These are phyloP conservation scores for Penicillium lividum DNA, from an alignment of 495 filamentous ascomycete species.

Conservation along the genomic window DNA sequence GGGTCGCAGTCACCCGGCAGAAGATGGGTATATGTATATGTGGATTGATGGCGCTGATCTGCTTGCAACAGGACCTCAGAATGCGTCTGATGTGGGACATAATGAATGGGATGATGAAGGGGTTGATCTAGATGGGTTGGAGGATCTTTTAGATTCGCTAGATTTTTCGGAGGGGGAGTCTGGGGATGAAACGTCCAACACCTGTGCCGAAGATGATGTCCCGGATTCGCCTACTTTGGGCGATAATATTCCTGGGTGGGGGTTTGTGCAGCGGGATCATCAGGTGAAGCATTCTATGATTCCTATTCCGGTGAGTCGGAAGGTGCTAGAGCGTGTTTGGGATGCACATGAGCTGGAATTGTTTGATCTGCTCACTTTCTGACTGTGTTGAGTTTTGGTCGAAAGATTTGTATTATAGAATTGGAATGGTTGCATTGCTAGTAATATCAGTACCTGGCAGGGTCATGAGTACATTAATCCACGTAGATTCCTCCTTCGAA, in stretches of 20 bases:
- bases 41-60: neutral
- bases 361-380: slow-evolving; percentile 29
- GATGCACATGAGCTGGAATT: slow-evolving; percentile 16
- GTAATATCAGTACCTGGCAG: neutral
- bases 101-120: neutral
- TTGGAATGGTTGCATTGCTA: neutral
- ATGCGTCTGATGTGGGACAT: too few species aligned
- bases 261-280: neutral
- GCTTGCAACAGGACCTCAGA: neutral
- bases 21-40: neutral
- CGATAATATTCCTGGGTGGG: neutral
- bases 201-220: neutral
- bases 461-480: slow-evolving; percentile 21
- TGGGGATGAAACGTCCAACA: neutral
- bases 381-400: neutral
- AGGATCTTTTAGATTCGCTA: neutral
- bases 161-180: neutral
- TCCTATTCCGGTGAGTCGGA: neutral
- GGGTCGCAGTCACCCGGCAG: neutral
- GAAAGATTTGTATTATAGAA: neutral
- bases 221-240: neutral
- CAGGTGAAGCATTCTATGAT: neutral
- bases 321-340: neutral
- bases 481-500: slow-evolving; percentile 75
- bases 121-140: neutral